phyloP scores from a whole-genome alignment of 495 filamentous ascomycete genomes.

The Venustampulla echinocandica region DNA sequence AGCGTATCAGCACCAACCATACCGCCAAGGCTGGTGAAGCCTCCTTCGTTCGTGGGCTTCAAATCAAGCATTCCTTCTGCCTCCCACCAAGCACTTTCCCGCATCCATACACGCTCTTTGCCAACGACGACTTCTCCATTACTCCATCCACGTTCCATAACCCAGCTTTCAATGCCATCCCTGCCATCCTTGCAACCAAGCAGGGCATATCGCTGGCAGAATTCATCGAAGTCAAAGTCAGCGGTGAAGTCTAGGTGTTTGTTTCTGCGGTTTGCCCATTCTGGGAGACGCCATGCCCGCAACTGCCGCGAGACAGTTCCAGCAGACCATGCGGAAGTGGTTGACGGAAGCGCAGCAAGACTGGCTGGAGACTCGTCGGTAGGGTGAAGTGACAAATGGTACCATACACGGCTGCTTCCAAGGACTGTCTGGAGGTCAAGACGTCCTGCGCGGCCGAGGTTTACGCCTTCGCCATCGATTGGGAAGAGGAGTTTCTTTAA shows the following conservation, averaged over 20 bases:
- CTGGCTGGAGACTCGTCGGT: constrained; percentile 75
- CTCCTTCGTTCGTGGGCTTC: constrained; percentile 48
- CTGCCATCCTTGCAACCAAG: constrained; percentile 84
- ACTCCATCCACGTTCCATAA: constrained; percentile 93
- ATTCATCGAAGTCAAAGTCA: constrained; percentile 93
- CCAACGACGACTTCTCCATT: constrained; percentile 94
- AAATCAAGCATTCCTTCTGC: constrained; percentile 93
- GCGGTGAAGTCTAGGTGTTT: constrained; percentile 94
- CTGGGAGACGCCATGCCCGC: constrained; percentile 82
- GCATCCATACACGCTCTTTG: constrained; percentile 86
- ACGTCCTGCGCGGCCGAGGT: constrained; percentile 61
- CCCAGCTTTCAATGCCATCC: constrained; percentile 93
- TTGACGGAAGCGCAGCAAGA: constrained; percentile 50
- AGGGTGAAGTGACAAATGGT: constrained; percentile 85
- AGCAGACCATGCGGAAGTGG: constrained; percentile 76
- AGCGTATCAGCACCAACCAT: constrained; percentile 36
- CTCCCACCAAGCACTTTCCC: constrained; percentile 94
- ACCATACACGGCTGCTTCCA: constrained; percentile 84
- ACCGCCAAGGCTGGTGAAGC: constrained; percentile 40
- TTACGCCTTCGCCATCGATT: constrained; percentile 61
- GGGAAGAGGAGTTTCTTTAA: constrained; percentile 78
- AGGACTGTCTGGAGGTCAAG: constrained; percentile 62
- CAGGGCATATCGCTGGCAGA: constrained; percentile 66
- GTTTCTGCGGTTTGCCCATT: constrained; percentile 91
- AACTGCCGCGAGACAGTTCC: constrained; percentile 86